A percentile compares a stretch with the other conserved stretches of the same genome.
Conservation (phyloP, 2,329 filamentous ascomycete species). For the Tolypocladium sp. region DNA sequence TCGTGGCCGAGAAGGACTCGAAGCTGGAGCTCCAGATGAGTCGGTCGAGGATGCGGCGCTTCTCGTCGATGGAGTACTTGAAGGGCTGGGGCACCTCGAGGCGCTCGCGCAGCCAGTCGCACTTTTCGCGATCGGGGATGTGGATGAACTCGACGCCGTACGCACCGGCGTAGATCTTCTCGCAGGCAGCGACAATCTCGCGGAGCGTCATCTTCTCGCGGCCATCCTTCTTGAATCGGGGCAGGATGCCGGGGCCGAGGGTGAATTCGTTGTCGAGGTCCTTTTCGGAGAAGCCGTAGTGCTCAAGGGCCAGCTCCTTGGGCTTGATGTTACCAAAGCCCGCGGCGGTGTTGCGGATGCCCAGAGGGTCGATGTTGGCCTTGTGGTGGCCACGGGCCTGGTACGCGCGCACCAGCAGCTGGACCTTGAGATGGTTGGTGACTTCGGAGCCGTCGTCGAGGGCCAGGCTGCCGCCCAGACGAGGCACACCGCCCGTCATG, state of each 20-base stretch:
- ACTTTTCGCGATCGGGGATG: conserved; percentile 93
- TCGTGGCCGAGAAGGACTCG: conserved; percentile 88
- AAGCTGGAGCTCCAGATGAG: conserved; percentile 99
- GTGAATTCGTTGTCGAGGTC: conserved; percentile 88
- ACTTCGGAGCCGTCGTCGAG: conserved; percentile 68
- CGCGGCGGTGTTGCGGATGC: conserved; percentile 68
- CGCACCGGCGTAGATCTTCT: conserved; percentile 94
- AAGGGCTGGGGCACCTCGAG: conserved; percentile 90
- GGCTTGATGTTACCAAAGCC: conserved; percentile 81
- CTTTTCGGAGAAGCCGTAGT: conserved; percentile 92
- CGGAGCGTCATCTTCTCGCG: conserved; percentile 94
- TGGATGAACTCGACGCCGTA: conserved; percentile 98
- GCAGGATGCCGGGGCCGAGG: conserved; percentile 89
- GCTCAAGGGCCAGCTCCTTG: conserved; percentile 84
- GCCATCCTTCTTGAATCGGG: conserved; percentile 79
- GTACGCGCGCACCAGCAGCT: conserved; percentile 93
- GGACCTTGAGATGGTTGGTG: conserved; percentile 95
- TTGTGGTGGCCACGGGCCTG: conserved; percentile 98
- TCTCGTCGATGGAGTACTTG: conserved; percentile 97
- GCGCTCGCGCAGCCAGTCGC: conserved; percentile 94
- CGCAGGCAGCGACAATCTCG: conserved; percentile 88
- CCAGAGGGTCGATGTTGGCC: conserved; percentile 91
- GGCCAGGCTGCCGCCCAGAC: conserved; percentile 60
- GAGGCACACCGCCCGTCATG: conserved; percentile 68
- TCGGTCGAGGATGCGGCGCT: conserved; percentile 92